Conservation (phyloP, 2,329 filamentous ascomycete genomes). For the Pyrenophora seminiperda region DNA sequence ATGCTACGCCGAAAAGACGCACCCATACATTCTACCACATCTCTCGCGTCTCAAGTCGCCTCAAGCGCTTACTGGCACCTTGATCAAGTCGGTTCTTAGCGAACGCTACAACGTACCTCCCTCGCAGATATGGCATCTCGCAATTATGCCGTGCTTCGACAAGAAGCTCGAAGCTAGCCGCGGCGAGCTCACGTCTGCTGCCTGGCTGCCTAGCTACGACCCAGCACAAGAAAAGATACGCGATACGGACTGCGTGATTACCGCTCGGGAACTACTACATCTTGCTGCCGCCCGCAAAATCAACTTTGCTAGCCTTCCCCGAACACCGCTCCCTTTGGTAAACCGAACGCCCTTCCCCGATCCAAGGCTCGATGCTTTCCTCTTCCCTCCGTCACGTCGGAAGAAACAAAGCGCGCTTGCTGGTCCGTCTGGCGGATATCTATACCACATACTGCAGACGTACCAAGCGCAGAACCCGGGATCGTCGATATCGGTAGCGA, state of each 20-base stretch:
- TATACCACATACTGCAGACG: slow-evolving; percentile 80
- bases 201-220: slow-evolving; percentile 61
- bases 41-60: slow-evolving; percentile 91
- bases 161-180: slow-evolving; percentile 97
- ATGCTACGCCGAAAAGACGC: slow-evolving; percentile 98
- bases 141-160: slow-evolving; percentile 98
- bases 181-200: slow-evolving; percentile 82
- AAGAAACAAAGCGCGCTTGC: slow-evolving; percentile 58
- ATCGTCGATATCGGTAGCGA: slow-evolving; percentile 70
- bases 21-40: slow-evolving; percentile 89
- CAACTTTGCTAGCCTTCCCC: slow-evolving; percentile 74
- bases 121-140: slow-evolving; percentile 87
- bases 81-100: slow-evolving; percentile 85
- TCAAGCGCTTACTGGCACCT: slow-evolving; percentile 86
- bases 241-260: slow-evolving; percentile 98
- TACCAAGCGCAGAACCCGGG: slow-evolving; percentile 73
- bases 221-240: slow-evolving; percentile 57
- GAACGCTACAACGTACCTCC: slow-evolving; percentile 72
- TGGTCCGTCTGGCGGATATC: slow-evolving; percentile 86
- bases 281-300: slow-evolving; percentile 80
- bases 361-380: slow-evolving; percentile 68
- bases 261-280: slow-evolving; percentile 90
- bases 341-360: slow-evolving; percentile 72
- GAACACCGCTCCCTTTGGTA: slow-evolving; percentile 56
- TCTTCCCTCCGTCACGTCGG: slow-evolving; percentile 63